Evolutionary conservation across 2,329 filamentous ascomycete species (phyloP).

Genomic region (Colletotrichum sublineola): DNA sequence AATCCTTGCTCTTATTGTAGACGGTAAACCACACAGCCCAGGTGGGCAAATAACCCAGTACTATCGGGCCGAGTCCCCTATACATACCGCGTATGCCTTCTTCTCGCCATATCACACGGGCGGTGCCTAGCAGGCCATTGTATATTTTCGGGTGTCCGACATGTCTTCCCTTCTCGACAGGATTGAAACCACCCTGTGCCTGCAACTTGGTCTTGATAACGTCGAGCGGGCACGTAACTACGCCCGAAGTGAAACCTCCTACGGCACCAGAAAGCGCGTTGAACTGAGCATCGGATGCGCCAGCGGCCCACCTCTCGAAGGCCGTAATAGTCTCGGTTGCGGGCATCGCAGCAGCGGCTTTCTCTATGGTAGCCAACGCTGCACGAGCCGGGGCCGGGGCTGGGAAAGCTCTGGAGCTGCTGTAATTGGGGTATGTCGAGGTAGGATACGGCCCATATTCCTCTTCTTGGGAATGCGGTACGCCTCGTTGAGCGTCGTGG

Average conservation of each 20-base stretch:
- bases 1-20: conserved; percentile 89
- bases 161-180: conserved; percentile 62
- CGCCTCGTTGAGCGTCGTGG: conserved; percentile 47
- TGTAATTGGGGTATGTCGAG: conserved; percentile 44
- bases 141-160: conserved; percentile 75
- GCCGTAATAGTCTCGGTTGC: conserved; percentile 52
- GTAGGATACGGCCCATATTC: conserved; percentile 54
- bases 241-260: conserved; percentile 91
- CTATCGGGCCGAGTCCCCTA: conserved; percentile 91
- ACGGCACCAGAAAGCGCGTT: conserved; percentile 89
- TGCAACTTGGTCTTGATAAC: conserved; percentile 99
- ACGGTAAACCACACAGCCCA: conserved; percentile 99
- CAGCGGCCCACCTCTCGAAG: conserved; percentile 68
- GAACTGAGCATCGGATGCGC: conserved; percentile 74
- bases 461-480: conserved; percentile 49
- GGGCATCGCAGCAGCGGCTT: conserved; percentile 42
- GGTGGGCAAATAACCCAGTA: conserved; percentile 94
- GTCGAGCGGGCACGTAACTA: conserved; percentile 96
- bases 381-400: conserved; percentile 33
- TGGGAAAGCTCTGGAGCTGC: conserved; percentile 42
- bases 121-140: conserved; percentile 88
- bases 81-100: conserved; percentile 94
- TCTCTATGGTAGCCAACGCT: conserved; percentile 33
- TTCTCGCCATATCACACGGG: conserved; percentile 84
- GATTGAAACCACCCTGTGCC: conserved; percentile 87